These are phyloP conservation scores for Phytophthora fragariae DNA, from an alignment of 352 stramenopile species.

Conservation along the genomic window DNA sequence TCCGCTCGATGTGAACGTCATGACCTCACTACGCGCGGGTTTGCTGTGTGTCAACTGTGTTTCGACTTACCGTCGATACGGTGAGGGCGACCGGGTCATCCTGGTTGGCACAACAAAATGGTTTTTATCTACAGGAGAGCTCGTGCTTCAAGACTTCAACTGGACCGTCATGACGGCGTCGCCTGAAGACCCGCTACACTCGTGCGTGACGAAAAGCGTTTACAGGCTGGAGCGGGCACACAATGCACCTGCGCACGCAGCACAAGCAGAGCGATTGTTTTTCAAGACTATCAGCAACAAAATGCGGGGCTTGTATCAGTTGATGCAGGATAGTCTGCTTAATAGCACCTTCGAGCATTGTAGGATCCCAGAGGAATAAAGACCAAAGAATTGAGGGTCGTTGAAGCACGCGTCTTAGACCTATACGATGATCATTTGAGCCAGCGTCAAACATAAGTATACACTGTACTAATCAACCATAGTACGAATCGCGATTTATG, in stretches of 20 bases:
- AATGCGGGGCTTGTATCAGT: conserved; percentile 16
- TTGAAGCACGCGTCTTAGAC: too few species aligned
- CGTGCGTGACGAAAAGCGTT: conserved; percentile 18
- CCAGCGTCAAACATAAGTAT: too few species aligned
- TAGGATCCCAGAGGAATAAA: too few species aligned
- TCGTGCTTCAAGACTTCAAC: conserved; percentile 30
- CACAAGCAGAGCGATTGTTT: conserved; percentile 6
- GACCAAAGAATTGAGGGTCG: too few species aligned
- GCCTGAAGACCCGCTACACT: neutral
- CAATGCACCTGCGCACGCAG: neutral
- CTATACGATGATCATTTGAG: too few species aligned
- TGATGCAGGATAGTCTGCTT: neutral
- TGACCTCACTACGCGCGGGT: conserved; percentile 17
- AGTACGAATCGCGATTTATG: too few species aligned
- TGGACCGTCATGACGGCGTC: conserved; percentile 30
- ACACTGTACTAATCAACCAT: too few species aligned
- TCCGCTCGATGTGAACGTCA: conserved; percentile 25
- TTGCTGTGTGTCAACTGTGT: conserved; percentile 1
- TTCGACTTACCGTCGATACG: conserved; percentile 23
- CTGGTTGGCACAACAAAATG: conserved; percentile 25
- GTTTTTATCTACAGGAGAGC: conserved; percentile 22
- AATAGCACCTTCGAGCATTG: neutral
- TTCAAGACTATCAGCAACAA: conserved; percentile 14
- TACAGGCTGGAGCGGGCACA: conserved; percentile 21
- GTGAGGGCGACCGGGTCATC: conserved; percentile 23